phyloP scores from a whole-genome alignment of 2,329 filamentous ascomycete genomes.

The Septoria linicola region DNA sequence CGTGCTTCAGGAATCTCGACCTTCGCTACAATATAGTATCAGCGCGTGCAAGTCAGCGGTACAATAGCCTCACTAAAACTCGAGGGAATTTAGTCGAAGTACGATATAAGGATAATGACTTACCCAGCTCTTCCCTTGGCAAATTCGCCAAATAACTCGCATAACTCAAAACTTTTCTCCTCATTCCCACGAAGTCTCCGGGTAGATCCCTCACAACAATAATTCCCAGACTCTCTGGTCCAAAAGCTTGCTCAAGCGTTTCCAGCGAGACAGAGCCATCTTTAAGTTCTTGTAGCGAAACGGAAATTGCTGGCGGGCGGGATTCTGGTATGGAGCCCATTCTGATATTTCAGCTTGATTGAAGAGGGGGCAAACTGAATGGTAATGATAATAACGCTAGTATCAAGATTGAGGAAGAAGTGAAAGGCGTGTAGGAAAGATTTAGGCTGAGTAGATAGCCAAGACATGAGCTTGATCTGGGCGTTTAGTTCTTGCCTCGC shows the following conservation, averaged over 20 bases:
- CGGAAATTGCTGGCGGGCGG: constrained; percentile 42
- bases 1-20: constrained; percentile 54
- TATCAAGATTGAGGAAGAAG: neutral
- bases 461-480: too few species aligned
- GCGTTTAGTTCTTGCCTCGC: neutral
- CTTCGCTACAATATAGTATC: constrained; percentile 35
- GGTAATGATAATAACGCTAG: too few species aligned
- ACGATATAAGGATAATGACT: too few species aligned
- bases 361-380: too few species aligned
- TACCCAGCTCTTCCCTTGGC: constrained; percentile 61
- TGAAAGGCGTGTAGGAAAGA: neutral
- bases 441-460: neutral
- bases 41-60: neutral
- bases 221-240: constrained; percentile 85
- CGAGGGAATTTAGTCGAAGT: too few species aligned
- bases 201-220: constrained; percentile 89
- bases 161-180: constrained; percentile 75
- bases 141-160: constrained; percentile 86
- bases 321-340: constrained; percentile 20
- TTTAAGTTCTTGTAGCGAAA: constrained; percentile 45
- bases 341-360: too few species aligned
- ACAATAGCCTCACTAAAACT: too few species aligned
- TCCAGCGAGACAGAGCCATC: constrained; percentile 62
- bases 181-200: constrained; percentile 65
- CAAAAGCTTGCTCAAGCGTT: constrained; percentile 76